Evolutionary conservation across 805 yeast genomes (phyloP), one percentile per base, ranked within the genome.

Genomic region (Millerozyma miso): DNA sequence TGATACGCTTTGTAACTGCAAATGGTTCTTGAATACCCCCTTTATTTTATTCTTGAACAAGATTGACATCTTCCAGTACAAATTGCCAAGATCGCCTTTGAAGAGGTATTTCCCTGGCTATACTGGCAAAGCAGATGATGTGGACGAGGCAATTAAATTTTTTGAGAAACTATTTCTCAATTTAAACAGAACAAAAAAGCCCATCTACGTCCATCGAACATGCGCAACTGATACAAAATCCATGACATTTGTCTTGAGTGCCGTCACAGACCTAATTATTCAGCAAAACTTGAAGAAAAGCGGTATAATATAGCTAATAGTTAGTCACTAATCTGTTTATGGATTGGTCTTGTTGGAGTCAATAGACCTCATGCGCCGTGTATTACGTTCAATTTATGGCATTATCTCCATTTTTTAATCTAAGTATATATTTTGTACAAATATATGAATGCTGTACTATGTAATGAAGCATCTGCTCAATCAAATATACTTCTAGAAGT

Each of bases 181-280:
- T 41, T 60, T 86, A 46, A 88, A 89, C 59, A 69, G 78, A 47
- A 76, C 80, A 26, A 74, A 79, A 37, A 79, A 81, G 49, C 91
- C 89, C n/a, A 77, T 93, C 26, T 93, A 93, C 59, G 85, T 88
- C 17, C 97, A 89, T 65, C 71, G 89, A 50, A 93, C 99, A 1
- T 89, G 97, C 66, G 99, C 99, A 0, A 93, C 99, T 0, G 98
- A 93, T 60, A 79, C 95, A 0, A 73, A 79, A 42, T 79, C 89
- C 20, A 93, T 93, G 96, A 77, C 79, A 56, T 91, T 90, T 56
- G 97, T 93, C 14, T 72, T 93, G 43, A 79, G 86, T 3, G 97
- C 98, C 0, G 96, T 89, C 6, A 88, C 97, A 1, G 98, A 93
- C 65, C 74, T 88, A 79, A 79, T 93, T 37, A 78, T 91, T 23